Conservation (phyloP, 495 filamentous ascomycete species). For the Trypethelium eluteriae region DNA sequence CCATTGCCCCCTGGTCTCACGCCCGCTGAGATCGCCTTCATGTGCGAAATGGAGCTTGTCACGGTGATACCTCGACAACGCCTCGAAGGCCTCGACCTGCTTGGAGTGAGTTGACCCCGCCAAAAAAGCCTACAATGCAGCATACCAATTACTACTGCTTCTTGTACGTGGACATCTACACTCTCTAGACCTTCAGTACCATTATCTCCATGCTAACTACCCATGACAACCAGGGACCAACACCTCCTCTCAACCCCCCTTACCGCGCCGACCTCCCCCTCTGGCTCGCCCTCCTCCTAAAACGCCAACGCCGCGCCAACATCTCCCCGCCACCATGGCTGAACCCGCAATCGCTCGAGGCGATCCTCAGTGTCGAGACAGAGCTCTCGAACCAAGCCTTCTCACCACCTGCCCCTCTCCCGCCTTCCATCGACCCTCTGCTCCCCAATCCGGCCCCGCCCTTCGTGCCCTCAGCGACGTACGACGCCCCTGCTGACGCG, state of each 20-base stretch:
- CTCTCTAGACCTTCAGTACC: constrained; percentile 11
- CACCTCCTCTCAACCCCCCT: constrained; percentile 68
- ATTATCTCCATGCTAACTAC: background rate
- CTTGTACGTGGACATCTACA: constrained; percentile 18
- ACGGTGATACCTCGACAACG: constrained; percentile 87
- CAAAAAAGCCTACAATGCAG: constrained; percentile 13
- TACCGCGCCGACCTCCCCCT: constrained; percentile 74
- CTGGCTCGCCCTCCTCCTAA: constrained; percentile 95
- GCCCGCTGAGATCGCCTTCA: constrained; percentile 84
- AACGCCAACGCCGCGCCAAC: constrained; percentile 89
- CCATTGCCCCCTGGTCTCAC: constrained; percentile 75
- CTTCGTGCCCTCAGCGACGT: constrained; percentile 54
- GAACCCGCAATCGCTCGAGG: constrained; percentile 57
- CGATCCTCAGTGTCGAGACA: constrained; percentile 74
- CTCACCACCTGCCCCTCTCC: constrained; percentile 62
- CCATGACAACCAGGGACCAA: constrained; percentile 55
- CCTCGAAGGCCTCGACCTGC: constrained; percentile 73
- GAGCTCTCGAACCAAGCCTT: constrained; percentile 57
- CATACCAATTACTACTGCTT: constrained; percentile 16
- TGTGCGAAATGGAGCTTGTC: constrained; percentile 94
- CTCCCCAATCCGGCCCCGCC: constrained; percentile 41
- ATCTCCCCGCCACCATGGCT: constrained; percentile 90
- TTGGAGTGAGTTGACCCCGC: constrained; percentile 57
- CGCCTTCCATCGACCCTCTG: constrained; percentile 39
- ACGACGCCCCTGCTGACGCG: constrained; percentile 51